phyloP scores from a whole-genome alignment of 345 rosid species.

The Cardamine occulta region DNA sequence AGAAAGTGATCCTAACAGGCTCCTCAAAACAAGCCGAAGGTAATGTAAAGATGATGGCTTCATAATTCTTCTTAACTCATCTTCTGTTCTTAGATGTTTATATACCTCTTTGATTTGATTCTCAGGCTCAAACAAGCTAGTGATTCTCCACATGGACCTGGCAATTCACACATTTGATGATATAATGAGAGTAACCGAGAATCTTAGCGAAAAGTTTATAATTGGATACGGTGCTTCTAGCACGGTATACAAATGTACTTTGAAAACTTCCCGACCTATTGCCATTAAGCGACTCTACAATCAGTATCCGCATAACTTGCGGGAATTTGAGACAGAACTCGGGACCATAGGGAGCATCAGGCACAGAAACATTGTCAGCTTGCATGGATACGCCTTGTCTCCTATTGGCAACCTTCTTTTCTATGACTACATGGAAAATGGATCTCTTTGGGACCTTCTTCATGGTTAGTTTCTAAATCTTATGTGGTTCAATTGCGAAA shows the following conservation, averaged over 20 bases:
- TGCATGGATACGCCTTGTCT: slow-evolving; percentile 87
- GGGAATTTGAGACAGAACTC: slow-evolving; percentile 90
- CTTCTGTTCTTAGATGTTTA: slow-evolving; percentile 13
- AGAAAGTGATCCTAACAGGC: slow-evolving; percentile 32
- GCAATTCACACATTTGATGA: slow-evolving; percentile 89
- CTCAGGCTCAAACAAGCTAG: slow-evolving; percentile 80
- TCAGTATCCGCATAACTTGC: slow-evolving; percentile 62
- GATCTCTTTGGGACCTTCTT: slow-evolving; percentile 95
- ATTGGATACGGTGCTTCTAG: slow-evolving; percentile 93
- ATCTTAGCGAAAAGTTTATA: slow-evolving; percentile 71
- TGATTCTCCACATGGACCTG: slow-evolving; percentile 95
- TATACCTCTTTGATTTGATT: not conserved
- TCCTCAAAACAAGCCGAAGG: slow-evolving; percentile 52
- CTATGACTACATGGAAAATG: slow-evolving; percentile 95
- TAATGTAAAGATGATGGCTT: slow-evolving; percentile 25
- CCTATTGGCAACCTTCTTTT: slow-evolving; percentile 86
- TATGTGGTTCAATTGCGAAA: not conserved
- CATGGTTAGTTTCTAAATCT: slow-evolving; percentile 56
- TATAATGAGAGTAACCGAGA: slow-evolving; percentile 84
- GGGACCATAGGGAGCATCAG: slow-evolving; percentile 92
- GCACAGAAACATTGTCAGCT: slow-evolving; percentile 85
- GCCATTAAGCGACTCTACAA: slow-evolving; percentile 89
- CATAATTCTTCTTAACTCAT: not conserved
- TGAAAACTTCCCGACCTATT: slow-evolving; percentile 85
- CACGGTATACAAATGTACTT: slow-evolving; percentile 78